Percentiles rank a stretch among this genome's conserved stretches.
These are phyloP conservation scores for Bryoerythrophyllum caledonicum DNA, from an alignment of 225 moss, liverwort and hornwort genomes.

Conservation along the genomic window DNA sequence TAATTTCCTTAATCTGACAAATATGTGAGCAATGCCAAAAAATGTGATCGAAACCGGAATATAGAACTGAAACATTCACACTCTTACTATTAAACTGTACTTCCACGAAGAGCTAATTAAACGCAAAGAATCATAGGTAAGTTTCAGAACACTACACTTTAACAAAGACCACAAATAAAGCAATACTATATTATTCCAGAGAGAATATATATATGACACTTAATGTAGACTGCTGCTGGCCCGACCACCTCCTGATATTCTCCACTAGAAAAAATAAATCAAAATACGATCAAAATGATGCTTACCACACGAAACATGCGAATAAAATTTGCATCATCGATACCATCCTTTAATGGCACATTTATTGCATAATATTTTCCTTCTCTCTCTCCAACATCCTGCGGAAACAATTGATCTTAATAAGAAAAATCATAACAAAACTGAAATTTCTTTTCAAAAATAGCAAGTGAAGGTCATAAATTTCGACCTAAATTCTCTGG, in stretches of 20 bases:
- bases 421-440: constrained; percentile 9
- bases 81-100: constrained; percentile 6
- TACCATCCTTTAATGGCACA: constrained; percentile 94
- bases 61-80: neutral
- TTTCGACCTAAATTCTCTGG: neutral
- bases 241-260: neutral
- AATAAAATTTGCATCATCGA: constrained; percentile 90
- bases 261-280: neutral
- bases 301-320: constrained; percentile 87
- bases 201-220: neutral
- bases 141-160: neutral
- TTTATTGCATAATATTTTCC: constrained; percentile 93
- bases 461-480: neutral
- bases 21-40: neutral
- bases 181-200: neutral
- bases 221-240: neutral
- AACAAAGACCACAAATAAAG: neutral
- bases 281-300: neutral
- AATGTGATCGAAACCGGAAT: neutral
- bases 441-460: neutral
- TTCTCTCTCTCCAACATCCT: constrained; percentile 92
- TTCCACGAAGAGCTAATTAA: constrained; percentile 5
- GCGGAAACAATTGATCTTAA: neutral
- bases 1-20: neutral
- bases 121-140: neutral